Evolutionary conservation across 805 yeast genomes (phyloP), one percentile per base, ranked within the genome.

Genomic region (Candida quercuum): DNA sequence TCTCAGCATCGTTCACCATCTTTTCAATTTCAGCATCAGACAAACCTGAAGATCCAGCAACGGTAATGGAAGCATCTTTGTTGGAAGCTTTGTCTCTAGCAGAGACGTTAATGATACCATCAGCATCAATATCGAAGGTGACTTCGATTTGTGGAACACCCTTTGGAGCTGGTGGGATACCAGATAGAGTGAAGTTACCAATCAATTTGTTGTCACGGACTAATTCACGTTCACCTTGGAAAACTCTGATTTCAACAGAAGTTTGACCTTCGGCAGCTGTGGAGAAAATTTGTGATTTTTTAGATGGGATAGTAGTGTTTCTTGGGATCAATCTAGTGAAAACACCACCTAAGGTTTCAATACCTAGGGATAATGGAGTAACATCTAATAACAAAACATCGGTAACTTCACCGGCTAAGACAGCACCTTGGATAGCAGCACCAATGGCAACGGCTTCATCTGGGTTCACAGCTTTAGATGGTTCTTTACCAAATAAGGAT

Each of bases 371-470:
- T 57, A 83, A 68, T 46, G 93, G 91, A 28, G 89, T 82, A 20
- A 83, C 93, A 64, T 84, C 94, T 54, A 84, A 69, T 44, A 84
- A 66, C 41, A 84, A 74, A 40, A 84, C 91, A 57, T 84, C 85
- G 60, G 79, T 81, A 43, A 84, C 81, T 60, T 83, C 88, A 53
- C 94, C 94, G 17, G 89, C 81, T 43, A 85, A 66, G 37, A 85
- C 81, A 47, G 89, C 94, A 59, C 91, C 94, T 66, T 85, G 94
- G 51, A 85, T 82, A 40, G 94, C 93, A 28, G 94, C 94, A 60
- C 94, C 94, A 50, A 85, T 66, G 45, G 94, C 93, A 39, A 85
- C 94, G 25, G 93, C 89, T 64, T 85, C 94, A 61, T 85, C 94
- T 30, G 94, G 94, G 61, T 85, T 85, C 16, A 85, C 88, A 33